A percentile compares a stretch with the other conserved stretches of the same genome.
phyloP scores from a whole-genome alignment of 2,329 filamentous ascomycete genomes.

The Claviceps purpurea region DNA sequence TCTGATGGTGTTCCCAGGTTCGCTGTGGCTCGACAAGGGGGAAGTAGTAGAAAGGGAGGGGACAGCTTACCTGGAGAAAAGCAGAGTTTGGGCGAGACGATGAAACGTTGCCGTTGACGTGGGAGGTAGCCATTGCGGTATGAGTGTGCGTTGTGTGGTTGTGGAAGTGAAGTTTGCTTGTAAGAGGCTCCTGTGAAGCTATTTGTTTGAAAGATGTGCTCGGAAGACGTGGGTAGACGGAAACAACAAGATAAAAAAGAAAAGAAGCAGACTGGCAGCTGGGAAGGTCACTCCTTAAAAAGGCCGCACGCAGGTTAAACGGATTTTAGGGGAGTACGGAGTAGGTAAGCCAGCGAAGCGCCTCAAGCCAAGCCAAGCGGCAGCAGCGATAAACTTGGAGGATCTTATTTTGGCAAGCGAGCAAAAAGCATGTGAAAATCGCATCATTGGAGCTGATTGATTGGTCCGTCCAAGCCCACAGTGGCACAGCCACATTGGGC shows the following conservation, averaged over 20 bases:
- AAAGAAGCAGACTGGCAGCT: neutral
- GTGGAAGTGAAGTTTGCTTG: neutral
- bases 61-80: constrained; percentile 31
- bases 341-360: neutral
- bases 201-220: neutral
- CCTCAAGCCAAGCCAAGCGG: no score
- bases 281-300: constrained; percentile 5
- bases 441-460: no score
- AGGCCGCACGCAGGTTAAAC: neutral
- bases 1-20: no score
- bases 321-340: neutral
- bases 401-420: no score
- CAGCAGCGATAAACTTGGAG: no score
- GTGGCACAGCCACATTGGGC: no score
- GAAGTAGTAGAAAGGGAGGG: neutral
- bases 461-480: no score
- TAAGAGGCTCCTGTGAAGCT: neutral
- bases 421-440: no score
- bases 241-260: no score
- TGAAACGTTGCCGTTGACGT: constrained; percentile 39
- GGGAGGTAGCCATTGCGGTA: constrained; percentile 23
- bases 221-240: no score
- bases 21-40: neutral
- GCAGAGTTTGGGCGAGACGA: constrained; percentile 32
- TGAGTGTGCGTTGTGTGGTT: neutral